Evolutionary conservation across 2,329 filamentous ascomycete genomes (phyloP).

Genomic region (Claviceps maximensis): DNA sequence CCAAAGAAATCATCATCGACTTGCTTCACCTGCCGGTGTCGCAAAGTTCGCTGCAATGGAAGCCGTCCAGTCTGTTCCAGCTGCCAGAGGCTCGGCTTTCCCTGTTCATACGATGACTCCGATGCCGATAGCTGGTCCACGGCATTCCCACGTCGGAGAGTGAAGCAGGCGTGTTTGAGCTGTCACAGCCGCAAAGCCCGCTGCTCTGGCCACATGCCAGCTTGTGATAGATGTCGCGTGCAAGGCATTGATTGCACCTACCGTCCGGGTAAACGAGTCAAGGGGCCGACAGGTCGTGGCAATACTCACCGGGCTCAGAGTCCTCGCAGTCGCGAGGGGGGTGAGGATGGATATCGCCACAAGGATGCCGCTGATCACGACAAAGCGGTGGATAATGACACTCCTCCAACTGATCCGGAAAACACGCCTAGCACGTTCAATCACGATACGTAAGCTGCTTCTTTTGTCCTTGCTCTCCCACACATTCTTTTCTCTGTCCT

Average conservation of each 20-base stretch:
- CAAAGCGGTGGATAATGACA: conserved; percentile 21
- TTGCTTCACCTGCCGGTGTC: conserved; percentile 40
- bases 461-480: neutral
- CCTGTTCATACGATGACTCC: conserved; percentile 41
- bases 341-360: conserved; percentile 13
- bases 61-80: conserved; percentile 40
- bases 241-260: conserved; percentile 45
- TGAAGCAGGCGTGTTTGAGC: conserved; percentile 42
- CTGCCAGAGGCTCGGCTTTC: conserved; percentile 44
- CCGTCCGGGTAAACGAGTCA: conserved; percentile 31
- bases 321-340: conserved; percentile 21
- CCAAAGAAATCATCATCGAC: conserved; percentile 32
- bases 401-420: conserved; percentile 20
- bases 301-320: conserved; percentile 15
- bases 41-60: conserved; percentile 47
- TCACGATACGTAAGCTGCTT: conserved; percentile 21
- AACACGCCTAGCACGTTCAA: conserved; percentile 21
- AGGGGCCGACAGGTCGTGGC: conserved; percentile 13
- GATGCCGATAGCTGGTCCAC: conserved; percentile 28
- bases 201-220: conserved; percentile 43
- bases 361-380: conserved; percentile 11
- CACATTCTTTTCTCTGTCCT: no score
- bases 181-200: conserved; percentile 46
- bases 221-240: conserved; percentile 35
- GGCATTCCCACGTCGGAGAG: conserved; percentile 37